A percentile compares a stretch with the other conserved stretches of the same genome.
These are phyloP conservation scores for Sugiyamaella lignohabitans DNA, from an alignment of 805 yeast genomes.

Conservation along the genomic window DNA sequence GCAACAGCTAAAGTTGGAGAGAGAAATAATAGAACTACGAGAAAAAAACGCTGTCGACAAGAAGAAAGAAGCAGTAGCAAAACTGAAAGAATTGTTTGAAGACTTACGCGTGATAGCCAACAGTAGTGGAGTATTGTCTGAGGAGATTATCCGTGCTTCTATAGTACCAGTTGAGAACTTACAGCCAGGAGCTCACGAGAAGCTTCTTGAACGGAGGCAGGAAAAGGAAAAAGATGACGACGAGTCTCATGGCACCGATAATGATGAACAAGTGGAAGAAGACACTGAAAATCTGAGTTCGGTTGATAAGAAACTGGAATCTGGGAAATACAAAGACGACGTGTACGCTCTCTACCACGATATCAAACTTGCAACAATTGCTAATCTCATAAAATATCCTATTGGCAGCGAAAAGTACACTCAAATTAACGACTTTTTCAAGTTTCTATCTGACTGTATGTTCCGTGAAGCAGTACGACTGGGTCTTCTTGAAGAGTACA, in stretches of 20 bases:
- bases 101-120: not conserved
- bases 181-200: not conserved
- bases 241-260: not conserved
- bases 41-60: not conserved
- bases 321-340: conserved; percentile 8
- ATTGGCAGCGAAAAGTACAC: conserved; percentile 27
- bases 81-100: not conserved
- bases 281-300: not conserved
- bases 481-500: conserved; percentile 13
- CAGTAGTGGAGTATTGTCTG: not conserved
- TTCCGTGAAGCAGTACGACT: conserved; percentile 31
- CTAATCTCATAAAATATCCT: conserved; percentile 19
- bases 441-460: conserved; percentile 28
- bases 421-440: conserved; percentile 25
- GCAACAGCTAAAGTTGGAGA: not conserved
- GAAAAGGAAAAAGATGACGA: not conserved
- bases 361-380: conserved; percentile 27
- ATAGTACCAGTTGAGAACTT: not conserved
- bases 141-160: not conserved
- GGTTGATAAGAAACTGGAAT: conserved; percentile 9
- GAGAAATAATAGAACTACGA: not conserved
- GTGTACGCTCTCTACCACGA: conserved; percentile 24
- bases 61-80: not conserved
- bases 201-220: not conserved
- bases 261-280: not conserved